Percentiles rank a stretch among this genome's conserved stretches.
phyloP scores from a whole-genome alignment of 345 rosid species.

The Laguncularia racemosa region DNA sequence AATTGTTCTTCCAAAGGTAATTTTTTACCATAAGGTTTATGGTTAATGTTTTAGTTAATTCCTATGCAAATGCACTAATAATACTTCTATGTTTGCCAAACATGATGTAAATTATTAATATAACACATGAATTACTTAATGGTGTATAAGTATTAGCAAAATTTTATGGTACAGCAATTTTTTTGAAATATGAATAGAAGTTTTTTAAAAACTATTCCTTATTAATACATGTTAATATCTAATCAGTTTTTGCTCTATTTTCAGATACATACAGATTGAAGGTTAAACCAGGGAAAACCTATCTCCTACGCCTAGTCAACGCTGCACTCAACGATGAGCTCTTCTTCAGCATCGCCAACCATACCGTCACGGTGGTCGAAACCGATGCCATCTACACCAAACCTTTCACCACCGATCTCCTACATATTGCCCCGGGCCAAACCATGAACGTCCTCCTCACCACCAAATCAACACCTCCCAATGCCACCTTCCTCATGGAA shows the following conservation, averaged over 20 bases:
- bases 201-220: too few relatives aligned
- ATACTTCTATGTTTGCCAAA: neutral
- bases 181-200: too few relatives aligned
- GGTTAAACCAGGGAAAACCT: slow-evolving; percentile 44
- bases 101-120: too few relatives aligned
- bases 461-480: slow-evolving; percentile 28
- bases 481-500: slow-evolving; percentile 38
- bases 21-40: neutral
- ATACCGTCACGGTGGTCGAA: slow-evolving; percentile 32
- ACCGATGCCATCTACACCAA: slow-evolving; percentile 34
- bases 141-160: too few relatives aligned
- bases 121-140: too few relatives aligned
- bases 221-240: too few relatives aligned
- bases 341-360: slow-evolving; percentile 47
- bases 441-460: slow-evolving; percentile 37
- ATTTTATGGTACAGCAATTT: too few relatives aligned
- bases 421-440: slow-evolving; percentile 36
- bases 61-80: neutral
- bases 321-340: slow-evolving; percentile 59
- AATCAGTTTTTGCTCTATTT: neutral
- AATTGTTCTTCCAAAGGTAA: slow-evolving; percentile 56
- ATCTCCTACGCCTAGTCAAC: slow-evolving; percentile 40
- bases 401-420: slow-evolving; percentile 22
- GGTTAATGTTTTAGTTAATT: neutral
- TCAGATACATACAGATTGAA: slow-evolving; percentile 37